Percentiles rank a stretch among this genome's conserved stretches.
Evolutionary conservation across 768 basidiomycete genomes (phyloP).

Genomic region (Cystofilobasidium bisporidii): DNA sequence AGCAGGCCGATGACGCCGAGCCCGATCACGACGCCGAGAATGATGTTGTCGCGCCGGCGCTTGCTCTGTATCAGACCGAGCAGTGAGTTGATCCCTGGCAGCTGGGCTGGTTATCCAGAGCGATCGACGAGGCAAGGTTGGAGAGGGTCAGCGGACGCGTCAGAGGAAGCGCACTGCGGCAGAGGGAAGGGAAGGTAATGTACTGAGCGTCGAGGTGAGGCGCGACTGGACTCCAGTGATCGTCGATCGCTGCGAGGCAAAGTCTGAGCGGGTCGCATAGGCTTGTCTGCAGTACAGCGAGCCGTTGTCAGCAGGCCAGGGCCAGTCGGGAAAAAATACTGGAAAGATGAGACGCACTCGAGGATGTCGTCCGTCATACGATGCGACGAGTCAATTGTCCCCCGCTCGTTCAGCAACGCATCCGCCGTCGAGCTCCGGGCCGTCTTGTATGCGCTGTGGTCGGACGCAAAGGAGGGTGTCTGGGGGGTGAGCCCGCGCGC

Average conservation of each 20-base stretch:
- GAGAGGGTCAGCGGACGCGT: slow-evolving; percentile 1
- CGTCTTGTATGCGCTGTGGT: slow-evolving; percentile 68
- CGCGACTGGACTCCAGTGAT: slow-evolving; percentile 70
- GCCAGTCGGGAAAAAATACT: background rate
- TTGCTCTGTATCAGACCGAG: slow-evolving; percentile 87
- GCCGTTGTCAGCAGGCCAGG: slow-evolving; percentile 3
- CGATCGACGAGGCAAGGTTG: background rate
- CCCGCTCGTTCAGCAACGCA: slow-evolving; percentile 73
- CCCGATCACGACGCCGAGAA: slow-evolving; percentile 81
- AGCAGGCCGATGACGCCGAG: slow-evolving; percentile 59
- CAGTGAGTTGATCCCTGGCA: slow-evolving; percentile 90
- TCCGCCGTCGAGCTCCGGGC: slow-evolving; percentile 65
- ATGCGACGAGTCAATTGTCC: slow-evolving; percentile 83
- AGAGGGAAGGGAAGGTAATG: slow-evolving; percentile 34
- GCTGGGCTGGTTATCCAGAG: slow-evolving; percentile 49
- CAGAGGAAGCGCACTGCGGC: background rate
- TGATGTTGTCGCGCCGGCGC: slow-evolving; percentile 76
- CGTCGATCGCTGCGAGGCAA: slow-evolving; percentile 66
- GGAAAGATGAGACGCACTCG: slow-evolving; percentile 49
- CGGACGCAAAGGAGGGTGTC: background rate
- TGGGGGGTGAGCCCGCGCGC: too few species aligned
- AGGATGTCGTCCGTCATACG: slow-evolving; percentile 87
- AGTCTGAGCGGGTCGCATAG: slow-evolving; percentile 90
- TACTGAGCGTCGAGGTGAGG: slow-evolving; percentile 74
- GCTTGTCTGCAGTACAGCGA: slow-evolving; percentile 60